Percentiles rank a stretch among this genome's conserved stretches.
Evolutionary conservation across 441 rosid genomes (phyloP).

Genomic region (Pelargonium cotyledonis): DNA sequence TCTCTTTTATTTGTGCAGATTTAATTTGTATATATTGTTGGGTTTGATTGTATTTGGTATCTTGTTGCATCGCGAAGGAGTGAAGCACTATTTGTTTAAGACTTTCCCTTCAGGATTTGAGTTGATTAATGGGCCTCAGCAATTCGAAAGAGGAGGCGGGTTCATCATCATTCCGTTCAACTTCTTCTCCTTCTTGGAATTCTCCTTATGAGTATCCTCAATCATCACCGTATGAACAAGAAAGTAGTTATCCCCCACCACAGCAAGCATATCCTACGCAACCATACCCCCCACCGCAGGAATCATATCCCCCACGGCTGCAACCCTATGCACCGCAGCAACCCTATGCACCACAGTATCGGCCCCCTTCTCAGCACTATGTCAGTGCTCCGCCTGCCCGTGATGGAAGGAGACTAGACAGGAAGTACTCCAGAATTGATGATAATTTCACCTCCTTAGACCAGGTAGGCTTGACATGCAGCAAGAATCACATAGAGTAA

Average conservation of each 20-base stretch:
- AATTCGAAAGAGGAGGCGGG: constrained; percentile 48
- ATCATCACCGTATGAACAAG: constrained; percentile 32
- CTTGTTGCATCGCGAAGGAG: not conserved
- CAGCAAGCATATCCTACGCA: constrained; percentile 16
- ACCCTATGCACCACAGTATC: constrained; percentile 17
- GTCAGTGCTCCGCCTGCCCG: constrained; percentile 8
- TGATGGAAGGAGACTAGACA: constrained; percentile 50
- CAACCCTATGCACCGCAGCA: constrained; percentile 37
- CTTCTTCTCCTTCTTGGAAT: constrained; percentile 46
- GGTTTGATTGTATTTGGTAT: constrained; percentile 12
- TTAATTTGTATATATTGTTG: constrained; percentile 11
- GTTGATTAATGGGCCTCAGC: constrained; percentile 55
- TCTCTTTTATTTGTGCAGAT: constrained; percentile 14
- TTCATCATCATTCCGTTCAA: constrained; percentile 23
- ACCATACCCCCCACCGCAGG: constrained; percentile 34
- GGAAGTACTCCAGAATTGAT: constrained; percentile 68
- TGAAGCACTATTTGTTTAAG: constrained; percentile 9
- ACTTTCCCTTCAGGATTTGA: constrained; percentile 17
- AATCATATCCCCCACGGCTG: constrained; percentile 25
- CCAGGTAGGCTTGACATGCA: constrained; percentile 42
- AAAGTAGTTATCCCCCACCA: constrained; percentile 38
- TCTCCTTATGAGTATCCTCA: constrained; percentile 35
- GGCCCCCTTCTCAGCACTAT: constrained; percentile 36
- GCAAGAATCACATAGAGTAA: too few species aligned
- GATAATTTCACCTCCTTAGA: constrained; percentile 76